Evolutionary conservation across 202 grass and related monocot species (phyloP), one percentile per base, ranked within the genome.

Genomic region (Digitaria exilis): DNA sequence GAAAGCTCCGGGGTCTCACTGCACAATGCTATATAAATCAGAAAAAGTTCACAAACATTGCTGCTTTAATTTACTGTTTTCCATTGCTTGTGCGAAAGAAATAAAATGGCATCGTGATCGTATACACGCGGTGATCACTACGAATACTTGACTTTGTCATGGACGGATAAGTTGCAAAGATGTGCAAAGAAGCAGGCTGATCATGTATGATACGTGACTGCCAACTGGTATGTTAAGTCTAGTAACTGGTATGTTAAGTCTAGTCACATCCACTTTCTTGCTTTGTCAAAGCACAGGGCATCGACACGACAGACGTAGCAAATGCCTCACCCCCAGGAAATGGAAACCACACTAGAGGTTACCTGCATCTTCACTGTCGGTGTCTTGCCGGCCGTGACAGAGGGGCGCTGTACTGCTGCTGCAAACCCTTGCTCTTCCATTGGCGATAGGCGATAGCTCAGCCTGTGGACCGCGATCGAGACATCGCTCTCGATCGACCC

Each of bases 181-280:
- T n/a, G n/a, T n/a, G n/a, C n/a, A n/a, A n/a, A n/a, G n/a, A n/a
- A n/a, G n/a, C n/a, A n/a, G n/a, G n/a, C n/a, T n/a, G 29, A 1
- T 48, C 14, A 79, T 71, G 74, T n/a, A 30, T 30, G 17, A 5
- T 54, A 43, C 75, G 75, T 85, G 75, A 79, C 32, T 85, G 46
- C 49, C 55, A 22, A 31, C 34, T 25, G 30, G n/a, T n/a, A n/a
- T n/a, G n/a, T n/a, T n/a, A n/a, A n/a, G n/a, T n/a, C n/a, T n/a
- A n/a, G n/a, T n/a, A n/a, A n/a, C n/a, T n/a, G n/a, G 19, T 65
- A 65, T 41, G 24, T 62, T 43, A 71, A 77, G 28, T 51, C 5
- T 29, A 21, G 8, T 45, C 84, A 80, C 67, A 51, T 55, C 76
- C 59, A 50, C 59, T 42, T 75, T 75, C 12, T 28, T 60, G 18